Evolutionary conservation across 208 protist genomes (phyloP).

Genomic region (Leishmania guyanensis): DNA sequence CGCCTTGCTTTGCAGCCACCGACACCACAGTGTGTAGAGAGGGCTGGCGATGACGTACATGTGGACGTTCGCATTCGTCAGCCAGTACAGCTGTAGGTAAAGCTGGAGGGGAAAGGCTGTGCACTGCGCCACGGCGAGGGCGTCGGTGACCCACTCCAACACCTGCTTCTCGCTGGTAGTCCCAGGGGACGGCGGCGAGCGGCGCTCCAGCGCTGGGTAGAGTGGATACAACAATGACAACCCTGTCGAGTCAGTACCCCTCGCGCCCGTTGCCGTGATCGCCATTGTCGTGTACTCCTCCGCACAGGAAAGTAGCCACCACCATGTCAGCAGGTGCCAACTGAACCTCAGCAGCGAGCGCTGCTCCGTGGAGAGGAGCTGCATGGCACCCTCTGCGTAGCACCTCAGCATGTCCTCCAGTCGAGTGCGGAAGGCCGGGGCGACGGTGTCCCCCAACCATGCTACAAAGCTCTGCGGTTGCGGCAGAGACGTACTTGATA

Average conservation of each 20-base stretch:
- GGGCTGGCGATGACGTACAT: conserved; percentile 52
- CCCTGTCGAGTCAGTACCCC: not conserved
- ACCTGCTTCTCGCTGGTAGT: not conserved
- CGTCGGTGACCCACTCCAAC: not conserved
- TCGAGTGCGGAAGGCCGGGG: conserved; percentile 9
- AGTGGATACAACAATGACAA: not conserved
- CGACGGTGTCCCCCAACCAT: conserved; percentile 1
- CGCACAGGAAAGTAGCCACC: conserved; percentile 37
- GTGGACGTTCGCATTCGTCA: conserved; percentile 56
- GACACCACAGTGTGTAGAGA: conserved; percentile 44
- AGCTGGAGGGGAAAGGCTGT: conserved; percentile 42
- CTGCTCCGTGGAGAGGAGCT: conserved; percentile 35
- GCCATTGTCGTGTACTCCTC: conserved; percentile 3
- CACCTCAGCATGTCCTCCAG: conserved; percentile 26
- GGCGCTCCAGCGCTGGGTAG: not conserved
- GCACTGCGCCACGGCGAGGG: conserved; percentile 5
- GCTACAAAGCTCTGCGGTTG: not conserved
- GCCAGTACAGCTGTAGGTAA: conserved; percentile 50
- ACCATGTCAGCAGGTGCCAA: conserved; percentile 44
- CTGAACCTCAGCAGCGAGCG: conserved; percentile 49
- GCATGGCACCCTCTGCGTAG: conserved; percentile 52
- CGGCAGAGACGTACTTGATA: not conserved
- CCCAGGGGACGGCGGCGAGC: not conserved
- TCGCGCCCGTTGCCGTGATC: not conserved
- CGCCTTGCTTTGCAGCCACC: conserved; percentile 5